Evolutionary conservation across 257 asterid species (phyloP).

Genomic region (Przewalskia tangutica): DNA sequence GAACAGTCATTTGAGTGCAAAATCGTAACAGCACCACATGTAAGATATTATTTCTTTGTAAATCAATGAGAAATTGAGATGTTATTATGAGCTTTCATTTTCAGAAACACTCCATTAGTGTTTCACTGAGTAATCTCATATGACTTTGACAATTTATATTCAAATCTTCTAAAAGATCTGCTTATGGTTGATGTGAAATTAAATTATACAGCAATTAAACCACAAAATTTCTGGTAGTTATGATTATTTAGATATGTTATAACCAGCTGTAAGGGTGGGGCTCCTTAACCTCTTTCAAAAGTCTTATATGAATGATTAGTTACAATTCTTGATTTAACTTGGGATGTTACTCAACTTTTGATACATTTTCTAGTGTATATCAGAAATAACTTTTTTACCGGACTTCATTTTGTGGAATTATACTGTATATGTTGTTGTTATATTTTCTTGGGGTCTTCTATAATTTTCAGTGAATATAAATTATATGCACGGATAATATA

Average conservation of each 20-base stretch:
- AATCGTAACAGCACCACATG: slow-evolving; percentile 11
- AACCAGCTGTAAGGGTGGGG: slow-evolving; percentile 62
- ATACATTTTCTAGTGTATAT: slow-evolving; percentile 8
- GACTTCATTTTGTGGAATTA: no score
- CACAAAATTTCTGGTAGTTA: slow-evolving; percentile 27
- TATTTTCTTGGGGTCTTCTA: no score
- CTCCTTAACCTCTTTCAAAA: slow-evolving; percentile 22
- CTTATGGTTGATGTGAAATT: slow-evolving; percentile 20
- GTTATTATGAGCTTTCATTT: slow-evolving; percentile 4
- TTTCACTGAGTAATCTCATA: not conserved
- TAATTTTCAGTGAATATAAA: not conserved
- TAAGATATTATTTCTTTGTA: slow-evolving; percentile 16
- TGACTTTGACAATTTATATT: slow-evolving; percentile 13
- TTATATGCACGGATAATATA: not conserved
- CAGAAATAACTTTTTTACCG: no score
- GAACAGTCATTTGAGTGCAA: slow-evolving; percentile 15
- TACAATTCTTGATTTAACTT: not conserved
- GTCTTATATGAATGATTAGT: slow-evolving; percentile 44
- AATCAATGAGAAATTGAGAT: slow-evolving; percentile 22
- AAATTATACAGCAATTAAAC: slow-evolving; percentile 5
- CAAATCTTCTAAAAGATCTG: slow-evolving; percentile 21
- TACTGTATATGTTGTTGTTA: no score
- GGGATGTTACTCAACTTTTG: slow-evolving; percentile 28
- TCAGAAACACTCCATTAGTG: not conserved
- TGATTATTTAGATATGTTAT: slow-evolving; percentile 47